Conservation (phyloP, 805 yeast genomes). For the Candida broadrunensis region DNA sequence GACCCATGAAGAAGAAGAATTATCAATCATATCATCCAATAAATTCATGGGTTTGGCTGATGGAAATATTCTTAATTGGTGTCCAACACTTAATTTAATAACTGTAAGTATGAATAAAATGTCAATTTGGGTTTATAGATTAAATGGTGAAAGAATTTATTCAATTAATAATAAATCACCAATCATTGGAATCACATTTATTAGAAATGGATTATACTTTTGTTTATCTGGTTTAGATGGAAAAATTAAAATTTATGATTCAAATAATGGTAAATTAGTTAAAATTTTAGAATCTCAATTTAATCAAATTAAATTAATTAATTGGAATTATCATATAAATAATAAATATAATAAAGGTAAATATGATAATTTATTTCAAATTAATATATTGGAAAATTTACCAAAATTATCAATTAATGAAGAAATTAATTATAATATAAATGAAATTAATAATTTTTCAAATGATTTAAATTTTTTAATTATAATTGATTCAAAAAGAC, state of each 20-base stretch:
- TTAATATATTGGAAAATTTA: conserved; percentile 26
- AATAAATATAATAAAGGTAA: conserved; percentile 2
- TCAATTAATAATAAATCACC: conserved; percentile 36
- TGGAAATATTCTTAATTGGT: conserved; percentile 41
- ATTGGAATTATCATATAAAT: conserved; percentile 13
- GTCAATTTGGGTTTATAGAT: conserved; percentile 51
- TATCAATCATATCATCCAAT: too few relatives aligned
- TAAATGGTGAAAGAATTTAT: conserved; percentile 53
- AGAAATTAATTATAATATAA: not conserved
- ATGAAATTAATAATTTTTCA: not conserved
- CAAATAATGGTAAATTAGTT: conserved; percentile 44
- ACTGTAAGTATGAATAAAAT: conserved; percentile 48
- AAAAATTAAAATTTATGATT: conserved; percentile 41
- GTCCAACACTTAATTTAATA: conserved; percentile 53
- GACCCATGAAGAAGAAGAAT: too few relatives aligned
- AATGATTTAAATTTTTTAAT: conserved; percentile 18
- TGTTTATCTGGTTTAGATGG: conserved; percentile 46
- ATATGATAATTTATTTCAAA: conserved; percentile 21
- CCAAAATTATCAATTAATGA: conserved; percentile 28
- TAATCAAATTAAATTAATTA: conserved; percentile 12
- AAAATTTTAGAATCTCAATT: conserved; percentile 18
- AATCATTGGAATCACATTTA: conserved; percentile 29
- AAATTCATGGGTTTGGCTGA: conserved; percentile 15
- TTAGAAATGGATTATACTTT: conserved; percentile 36
- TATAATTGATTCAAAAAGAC: conserved; percentile 15